A percentile compares a stretch with the other conserved stretches of the same genome.
phyloP scores from a whole-genome alignment of 768 basidiomycete species.

The Boletus rufocinnamomeus region DNA sequence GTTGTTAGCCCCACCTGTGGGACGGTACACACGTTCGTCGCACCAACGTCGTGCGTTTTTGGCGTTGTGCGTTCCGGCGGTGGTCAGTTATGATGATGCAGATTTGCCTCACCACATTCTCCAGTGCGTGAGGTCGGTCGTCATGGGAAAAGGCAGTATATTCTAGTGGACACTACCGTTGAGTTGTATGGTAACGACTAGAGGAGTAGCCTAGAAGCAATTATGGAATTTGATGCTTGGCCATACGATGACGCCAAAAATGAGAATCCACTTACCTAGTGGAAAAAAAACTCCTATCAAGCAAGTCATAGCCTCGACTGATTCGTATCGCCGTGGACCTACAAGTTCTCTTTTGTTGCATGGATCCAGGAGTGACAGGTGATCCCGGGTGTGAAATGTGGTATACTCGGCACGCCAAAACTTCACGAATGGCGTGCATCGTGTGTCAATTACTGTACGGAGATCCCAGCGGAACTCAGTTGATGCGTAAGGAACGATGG shows the following conservation, averaged over 20 bases:
- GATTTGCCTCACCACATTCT: slow-evolving; percentile 1
- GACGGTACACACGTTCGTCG: slow-evolving; percentile 8
- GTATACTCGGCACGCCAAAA: not conserved
- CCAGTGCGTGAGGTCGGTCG: not conserved
- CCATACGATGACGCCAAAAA: not conserved
- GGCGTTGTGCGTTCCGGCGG: slow-evolving; percentile 3
- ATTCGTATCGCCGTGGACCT: slow-evolving; percentile 10
- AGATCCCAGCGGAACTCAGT: slow-evolving; percentile 1
- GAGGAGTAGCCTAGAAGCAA: not conserved
- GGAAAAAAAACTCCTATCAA: slow-evolving; percentile 2
- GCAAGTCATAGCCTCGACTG: slow-evolving; percentile 21
- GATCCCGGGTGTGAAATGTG: slow-evolving; percentile 1
- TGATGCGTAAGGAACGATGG: not conserved
- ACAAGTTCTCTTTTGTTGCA: not conserved
- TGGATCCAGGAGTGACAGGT: slow-evolving; percentile 5
- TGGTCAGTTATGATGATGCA: not conserved
- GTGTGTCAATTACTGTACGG: slow-evolving; percentile 3
- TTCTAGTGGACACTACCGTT: not conserved
- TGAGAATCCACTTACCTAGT: slow-evolving; percentile 6
- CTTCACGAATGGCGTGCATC: not conserved
- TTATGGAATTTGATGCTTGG: not conserved
- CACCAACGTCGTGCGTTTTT: slow-evolving; percentile 4
- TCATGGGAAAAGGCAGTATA: not conserved
- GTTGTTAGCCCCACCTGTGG: not conserved
- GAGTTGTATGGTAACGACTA: not conserved